phyloP scores from a whole-genome alignment of 2,329 filamentous ascomycete genomes.

The Xylaria sp. region DNA sequence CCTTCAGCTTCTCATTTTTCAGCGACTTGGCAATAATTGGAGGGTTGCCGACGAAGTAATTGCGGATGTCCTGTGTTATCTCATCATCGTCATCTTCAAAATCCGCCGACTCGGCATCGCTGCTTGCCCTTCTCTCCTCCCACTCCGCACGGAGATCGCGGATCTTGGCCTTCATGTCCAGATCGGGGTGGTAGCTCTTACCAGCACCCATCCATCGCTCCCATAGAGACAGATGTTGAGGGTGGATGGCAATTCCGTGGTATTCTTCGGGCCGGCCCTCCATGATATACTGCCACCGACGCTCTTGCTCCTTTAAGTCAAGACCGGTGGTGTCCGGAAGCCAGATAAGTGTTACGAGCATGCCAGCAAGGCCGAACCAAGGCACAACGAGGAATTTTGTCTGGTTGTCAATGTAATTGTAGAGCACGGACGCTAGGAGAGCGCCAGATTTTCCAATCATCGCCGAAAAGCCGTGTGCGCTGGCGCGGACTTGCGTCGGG shows the following conservation, averaged over 20 bases:
- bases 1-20: constrained; percentile 44
- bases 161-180: constrained; percentile 86
- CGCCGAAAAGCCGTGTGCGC: constrained; percentile 94
- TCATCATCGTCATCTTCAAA: constrained; percentile 59
- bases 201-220: constrained; percentile 81
- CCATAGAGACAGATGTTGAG: constrained; percentile 87
- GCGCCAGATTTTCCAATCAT: constrained; percentile 90
- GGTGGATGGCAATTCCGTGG: constrained; percentile 92
- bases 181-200: constrained; percentile 84
- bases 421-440: constrained; percentile 85
- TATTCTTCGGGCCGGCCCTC: constrained; percentile 82
- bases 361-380: constrained; percentile 89
- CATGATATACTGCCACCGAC: constrained; percentile 89
- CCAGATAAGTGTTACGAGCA: constrained; percentile 84
- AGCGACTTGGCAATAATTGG: constrained; percentile 33
- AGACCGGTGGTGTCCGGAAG: constrained; percentile 97
- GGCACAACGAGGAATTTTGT: constrained; percentile 92
- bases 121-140: constrained; percentile 62
- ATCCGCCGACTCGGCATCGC: constrained; percentile 56
- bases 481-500: constrained; percentile 91
- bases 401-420: constrained; percentile 91
- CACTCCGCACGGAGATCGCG: constrained; percentile 79
- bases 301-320: constrained; percentile 96
- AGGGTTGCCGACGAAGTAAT: constrained; percentile 58
- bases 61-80: constrained; percentile 64